phyloP scores from a whole-genome alignment of 1,284 basidiomycete genomes.

The Ustilago esculenta region DNA sequence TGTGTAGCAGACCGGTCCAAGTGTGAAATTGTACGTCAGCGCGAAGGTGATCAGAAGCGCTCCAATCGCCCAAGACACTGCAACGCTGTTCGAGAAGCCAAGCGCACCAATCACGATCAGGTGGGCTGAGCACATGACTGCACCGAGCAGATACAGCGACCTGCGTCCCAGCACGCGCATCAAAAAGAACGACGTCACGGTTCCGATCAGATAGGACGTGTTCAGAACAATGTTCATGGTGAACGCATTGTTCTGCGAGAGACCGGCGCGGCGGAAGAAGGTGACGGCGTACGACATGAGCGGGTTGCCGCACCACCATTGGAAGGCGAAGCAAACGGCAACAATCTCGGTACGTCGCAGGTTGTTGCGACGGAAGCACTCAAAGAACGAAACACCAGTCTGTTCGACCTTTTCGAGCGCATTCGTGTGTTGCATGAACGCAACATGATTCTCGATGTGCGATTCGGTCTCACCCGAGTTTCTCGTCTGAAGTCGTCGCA shows the following conservation, averaged over 20 bases:
- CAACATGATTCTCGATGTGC: slow-evolving; percentile 66
- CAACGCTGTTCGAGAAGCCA: slow-evolving; percentile 25
- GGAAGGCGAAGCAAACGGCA: slow-evolving; percentile 60
- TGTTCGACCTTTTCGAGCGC: slow-evolving; percentile 66
- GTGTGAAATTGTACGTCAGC: slow-evolving; percentile 66
- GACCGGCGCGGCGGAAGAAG: slow-evolving; percentile 69
- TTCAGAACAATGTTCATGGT: slow-evolving; percentile 68
- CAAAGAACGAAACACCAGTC: slow-evolving; percentile 66
- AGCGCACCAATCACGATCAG: slow-evolving; percentile 70
- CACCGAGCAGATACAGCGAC: slow-evolving; percentile 69
- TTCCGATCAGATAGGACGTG: slow-evolving; percentile 66
- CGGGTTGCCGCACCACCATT: slow-evolving; percentile 63
- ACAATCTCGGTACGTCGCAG: slow-evolving; percentile 68
- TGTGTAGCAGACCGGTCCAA: slow-evolving; percentile 68
- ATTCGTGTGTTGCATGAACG: slow-evolving; percentile 69
- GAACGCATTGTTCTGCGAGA: slow-evolving; percentile 66
- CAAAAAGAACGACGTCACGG: slow-evolving; percentile 68
- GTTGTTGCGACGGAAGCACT: slow-evolving; percentile 69
- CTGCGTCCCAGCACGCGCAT: slow-evolving; percentile 68
- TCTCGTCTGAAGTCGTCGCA: slow-evolving; percentile 15
- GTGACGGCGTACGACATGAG: slow-evolving; percentile 64
- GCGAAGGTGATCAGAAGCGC: slow-evolving; percentile 69
- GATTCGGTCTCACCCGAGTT: slow-evolving; percentile 15
- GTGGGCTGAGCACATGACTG: slow-evolving; percentile 66
- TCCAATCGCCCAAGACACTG: slow-evolving; percentile 67